A percentile compares a stretch with the other conserved stretches of the same genome.
phyloP scores from a whole-genome alignment of 1,284 basidiomycete genomes.

The Phellopilus nigrolimitatus region DNA sequence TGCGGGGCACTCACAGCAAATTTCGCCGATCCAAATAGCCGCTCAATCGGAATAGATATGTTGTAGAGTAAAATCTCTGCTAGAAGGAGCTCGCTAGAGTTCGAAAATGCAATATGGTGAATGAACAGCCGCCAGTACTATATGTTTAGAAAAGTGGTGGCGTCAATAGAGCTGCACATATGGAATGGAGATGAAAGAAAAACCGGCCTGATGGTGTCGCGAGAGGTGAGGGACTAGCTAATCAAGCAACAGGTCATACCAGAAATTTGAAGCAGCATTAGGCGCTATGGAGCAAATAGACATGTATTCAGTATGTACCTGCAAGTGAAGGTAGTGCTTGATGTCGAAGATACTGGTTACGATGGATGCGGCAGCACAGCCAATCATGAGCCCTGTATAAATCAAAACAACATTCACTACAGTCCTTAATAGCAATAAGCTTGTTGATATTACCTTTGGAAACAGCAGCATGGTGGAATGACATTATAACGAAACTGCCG shows the following conservation, averaged over 20 bases:
- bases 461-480: conserved; percentile 73
- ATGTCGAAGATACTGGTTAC: conserved; percentile 74
- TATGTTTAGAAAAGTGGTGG: not conserved
- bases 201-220: conserved; percentile 59
- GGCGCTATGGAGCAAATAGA: conserved; percentile 23
- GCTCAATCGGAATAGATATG: conserved; percentile 70
- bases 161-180: not conserved
- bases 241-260: not conserved
- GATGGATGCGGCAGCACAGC: conserved; percentile 64
- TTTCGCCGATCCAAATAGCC: conserved; percentile 83
- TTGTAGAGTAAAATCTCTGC: conserved; percentile 74
- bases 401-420: not conserved
- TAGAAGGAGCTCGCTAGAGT: conserved; percentile 81
- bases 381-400: conserved; percentile 69
- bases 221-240: conserved; percentile 69
- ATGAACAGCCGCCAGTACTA: conserved; percentile 83
- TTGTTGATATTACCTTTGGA: conserved; percentile 55
- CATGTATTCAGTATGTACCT: conserved; percentile 40
- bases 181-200: not conserved
- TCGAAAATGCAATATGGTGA: conserved; percentile 78
- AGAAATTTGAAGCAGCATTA: not conserved
- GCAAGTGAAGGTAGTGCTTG: conserved; percentile 84
- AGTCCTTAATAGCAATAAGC: not conserved
- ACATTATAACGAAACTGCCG: conserved; percentile 57
- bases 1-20: conserved; percentile 63